Conservation (phyloP, 129 eudicot genomes). For the Rutidosis leptorrhynchoides region DNA sequence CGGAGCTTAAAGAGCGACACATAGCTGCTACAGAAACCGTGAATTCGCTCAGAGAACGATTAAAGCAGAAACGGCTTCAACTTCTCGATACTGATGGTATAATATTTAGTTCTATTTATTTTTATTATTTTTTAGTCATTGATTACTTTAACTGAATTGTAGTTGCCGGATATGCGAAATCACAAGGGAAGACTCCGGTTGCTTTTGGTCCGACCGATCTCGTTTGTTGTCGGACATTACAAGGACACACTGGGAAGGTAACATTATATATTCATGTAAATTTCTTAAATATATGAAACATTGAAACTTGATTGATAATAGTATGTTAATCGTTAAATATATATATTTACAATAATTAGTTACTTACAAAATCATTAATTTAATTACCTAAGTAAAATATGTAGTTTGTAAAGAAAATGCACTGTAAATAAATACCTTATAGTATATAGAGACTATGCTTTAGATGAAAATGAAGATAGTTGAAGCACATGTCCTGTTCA, state of each 20-base stretch:
- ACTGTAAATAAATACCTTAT: neutral
- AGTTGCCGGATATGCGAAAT: constrained; percentile 78
- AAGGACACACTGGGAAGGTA: constrained; percentile 93
- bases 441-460: neutral
- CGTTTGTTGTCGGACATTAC: constrained; percentile 87
- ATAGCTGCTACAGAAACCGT: constrained; percentile 71
- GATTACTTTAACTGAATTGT: constrained; percentile 13
- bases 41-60: constrained; percentile 60
- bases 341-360: neutral
- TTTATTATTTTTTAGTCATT: neutral
- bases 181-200: constrained; percentile 72
- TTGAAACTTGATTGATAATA: neutral
- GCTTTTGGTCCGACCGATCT: constrained; percentile 85
- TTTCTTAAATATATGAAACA: neutral
- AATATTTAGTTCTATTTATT: neutral
- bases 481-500: neutral
- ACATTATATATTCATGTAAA: constrained; percentile 9
- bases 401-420: neutral
- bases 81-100: constrained; percentile 88
- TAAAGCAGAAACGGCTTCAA: constrained; percentile 63
- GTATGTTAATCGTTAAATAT: too few relatives aligned
- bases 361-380: neutral
- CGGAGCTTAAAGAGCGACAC: constrained; percentile 84
- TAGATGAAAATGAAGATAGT: neutral
- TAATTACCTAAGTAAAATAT: neutral